phyloP scores from a whole-genome alignment of 2,329 filamentous ascomycete species.

The Pseudogymnoascus sp. region DNA sequence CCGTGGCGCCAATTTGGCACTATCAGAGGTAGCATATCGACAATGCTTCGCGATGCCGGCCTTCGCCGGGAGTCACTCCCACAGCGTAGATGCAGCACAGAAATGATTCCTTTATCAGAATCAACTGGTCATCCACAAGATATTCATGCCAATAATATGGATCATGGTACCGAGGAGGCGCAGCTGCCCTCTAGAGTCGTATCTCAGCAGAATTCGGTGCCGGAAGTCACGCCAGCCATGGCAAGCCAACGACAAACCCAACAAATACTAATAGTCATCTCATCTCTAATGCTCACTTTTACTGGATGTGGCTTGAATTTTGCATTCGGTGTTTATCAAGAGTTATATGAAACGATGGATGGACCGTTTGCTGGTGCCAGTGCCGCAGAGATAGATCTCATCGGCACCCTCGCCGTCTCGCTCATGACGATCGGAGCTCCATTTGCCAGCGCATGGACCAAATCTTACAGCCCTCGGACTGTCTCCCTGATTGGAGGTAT shows the following conservation, averaged over 20 bases:
- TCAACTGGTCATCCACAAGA: neutral
- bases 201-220: neutral
- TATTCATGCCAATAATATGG: neutral
- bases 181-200: neutral
- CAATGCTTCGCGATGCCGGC: slow-evolving; percentile 5
- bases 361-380: slow-evolving; percentile 31
- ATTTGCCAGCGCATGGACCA: slow-evolving; percentile 29
- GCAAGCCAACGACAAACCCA: neutral
- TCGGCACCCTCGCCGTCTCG: slow-evolving; percentile 30
- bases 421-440: slow-evolving; percentile 31
- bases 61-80: neutral
- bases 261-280: slow-evolving; percentile 14
- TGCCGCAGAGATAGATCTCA: slow-evolving; percentile 32
- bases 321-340: slow-evolving; percentile 34
- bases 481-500: slow-evolving; percentile 27
- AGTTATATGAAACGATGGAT: slow-evolving; percentile 30
- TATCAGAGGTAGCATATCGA: neutral
- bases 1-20: neutral
- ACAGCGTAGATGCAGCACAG: neutral
- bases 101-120: neutral
- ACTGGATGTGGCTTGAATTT: slow-evolving; percentile 32
- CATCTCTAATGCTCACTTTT: slow-evolving; percentile 27
- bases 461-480: slow-evolving; percentile 26
- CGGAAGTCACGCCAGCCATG: neutral
- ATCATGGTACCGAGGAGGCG: neutral